Conservation (phyloP, 371 early-diverging fungal species). For the Lichtheimia ramosa region DNA sequence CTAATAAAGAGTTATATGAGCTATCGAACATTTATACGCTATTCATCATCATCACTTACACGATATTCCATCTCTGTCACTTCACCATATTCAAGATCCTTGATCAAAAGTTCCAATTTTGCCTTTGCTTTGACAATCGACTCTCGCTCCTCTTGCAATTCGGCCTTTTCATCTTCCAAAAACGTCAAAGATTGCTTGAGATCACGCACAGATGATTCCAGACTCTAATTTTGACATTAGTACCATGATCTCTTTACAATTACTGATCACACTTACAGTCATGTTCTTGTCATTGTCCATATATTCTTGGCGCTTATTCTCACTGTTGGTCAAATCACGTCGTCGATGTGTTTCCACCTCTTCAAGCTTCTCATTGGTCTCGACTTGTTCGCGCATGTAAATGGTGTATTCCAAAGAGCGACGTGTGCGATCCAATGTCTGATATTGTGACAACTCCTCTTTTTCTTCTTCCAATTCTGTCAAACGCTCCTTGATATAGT, state of each 20-base stretch:
- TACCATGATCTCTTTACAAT: background rate
- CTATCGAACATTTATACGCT: background rate
- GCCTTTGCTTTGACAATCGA: constrained; percentile 55
- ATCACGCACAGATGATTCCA: constrained; percentile 46
- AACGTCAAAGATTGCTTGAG: constrained; percentile 47
- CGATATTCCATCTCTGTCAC: constrained; percentile 45
- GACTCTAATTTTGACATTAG: constrained; percentile 6
- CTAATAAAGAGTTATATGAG: constrained; percentile 4
- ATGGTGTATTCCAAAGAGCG: constrained; percentile 92
- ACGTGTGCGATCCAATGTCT: constrained; percentile 83
- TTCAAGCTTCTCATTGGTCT: constrained; percentile 74
- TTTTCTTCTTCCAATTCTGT: constrained; percentile 93
- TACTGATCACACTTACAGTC: constrained; percentile 23
- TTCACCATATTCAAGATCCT: constrained; percentile 55
- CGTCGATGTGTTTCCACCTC: constrained; percentile 62
- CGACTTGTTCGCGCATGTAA: constrained; percentile 84
- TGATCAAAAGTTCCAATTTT: constrained; percentile 56
- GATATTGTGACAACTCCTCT: constrained; percentile 85
- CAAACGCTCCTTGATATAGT: constrained; percentile 88
- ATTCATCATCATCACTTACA: constrained; percentile 7
- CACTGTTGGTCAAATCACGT: constrained; percentile 42
- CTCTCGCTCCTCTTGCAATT: constrained; percentile 57
- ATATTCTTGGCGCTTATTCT: constrained; percentile 35
- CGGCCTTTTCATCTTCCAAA: constrained; percentile 55
- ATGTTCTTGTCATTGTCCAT: constrained; percentile 34